Conservation (phyloP, 2,329 filamentous ascomycete genomes). For the Fusarium sarcochroum region DNA sequence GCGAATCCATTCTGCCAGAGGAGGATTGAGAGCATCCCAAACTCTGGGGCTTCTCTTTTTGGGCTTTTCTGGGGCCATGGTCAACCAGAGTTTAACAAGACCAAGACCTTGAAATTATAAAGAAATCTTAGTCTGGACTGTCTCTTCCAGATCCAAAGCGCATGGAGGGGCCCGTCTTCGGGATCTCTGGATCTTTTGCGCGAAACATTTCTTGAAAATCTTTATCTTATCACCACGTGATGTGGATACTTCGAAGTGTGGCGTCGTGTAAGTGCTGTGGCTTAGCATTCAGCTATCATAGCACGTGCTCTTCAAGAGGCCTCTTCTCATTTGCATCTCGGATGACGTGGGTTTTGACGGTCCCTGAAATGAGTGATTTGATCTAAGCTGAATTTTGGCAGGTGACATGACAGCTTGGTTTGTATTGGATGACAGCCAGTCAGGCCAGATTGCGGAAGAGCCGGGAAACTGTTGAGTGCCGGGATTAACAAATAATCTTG, state of each 20-base stretch:
- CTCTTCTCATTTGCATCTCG: neutral
- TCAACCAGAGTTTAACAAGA: neutral
- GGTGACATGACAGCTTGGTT: slow-evolving; percentile 21
- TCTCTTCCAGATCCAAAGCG: slow-evolving; percentile 21
- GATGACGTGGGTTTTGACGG: slow-evolving; percentile 29
- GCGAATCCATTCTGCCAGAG: slow-evolving; percentile 78
- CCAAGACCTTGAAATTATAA: neutral
- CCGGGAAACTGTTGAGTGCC: slow-evolving; percentile 21
- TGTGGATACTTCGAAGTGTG: slow-evolving; percentile 5
- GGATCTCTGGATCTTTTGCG: slow-evolving; percentile 31
- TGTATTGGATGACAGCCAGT: slow-evolving; percentile 22
- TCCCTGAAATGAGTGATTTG: slow-evolving; percentile 15
- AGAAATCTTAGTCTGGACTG: slow-evolving; percentile 5
- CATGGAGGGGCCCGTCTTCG: slow-evolving; percentile 39
- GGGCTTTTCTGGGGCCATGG: slow-evolving; percentile 53
- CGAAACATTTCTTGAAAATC: slow-evolving; percentile 50
- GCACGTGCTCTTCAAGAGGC: slow-evolving; percentile 23
- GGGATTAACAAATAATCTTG: slow-evolving; percentile 28
- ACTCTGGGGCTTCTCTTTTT: slow-evolving; percentile 64
- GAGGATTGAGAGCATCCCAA: slow-evolving; percentile 57
- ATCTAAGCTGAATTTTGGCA: slow-evolving; percentile 6
- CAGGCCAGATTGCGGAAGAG: slow-evolving; percentile 34
- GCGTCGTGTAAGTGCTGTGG: slow-evolving; percentile 13
- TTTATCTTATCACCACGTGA: slow-evolving; percentile 55
- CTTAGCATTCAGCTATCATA: neutral